Evolutionary conservation across 805 yeast genomes (phyloP), one percentile per base, ranked within the genome.

Genomic region (Wickerhamiella cacticola): DNA sequence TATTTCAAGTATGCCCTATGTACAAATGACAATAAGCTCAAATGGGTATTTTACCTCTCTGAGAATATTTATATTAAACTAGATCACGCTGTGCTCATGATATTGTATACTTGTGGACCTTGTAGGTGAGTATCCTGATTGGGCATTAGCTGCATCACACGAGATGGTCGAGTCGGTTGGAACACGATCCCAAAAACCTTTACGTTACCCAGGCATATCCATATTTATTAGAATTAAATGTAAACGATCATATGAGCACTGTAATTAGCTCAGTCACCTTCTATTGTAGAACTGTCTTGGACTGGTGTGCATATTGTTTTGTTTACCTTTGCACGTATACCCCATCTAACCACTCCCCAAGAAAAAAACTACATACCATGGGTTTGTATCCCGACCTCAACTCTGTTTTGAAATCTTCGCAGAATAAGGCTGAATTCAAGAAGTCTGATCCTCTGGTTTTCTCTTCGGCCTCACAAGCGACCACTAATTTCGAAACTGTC

Each of bases 401-500:
- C 35, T 15, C 21, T 15, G 13, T n/a, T 7, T 10, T 16, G 22
- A 16, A 6, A 9, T 36, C 8, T 22, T 5, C 38, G 3, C 6
- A 33, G 39, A n/a, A 24, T 26, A 18, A 21, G 28, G 28, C 36
- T 5, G 36, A 39, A 13, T 21, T 36, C 3, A 36, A 36, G 13
- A n/a, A 4, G 8, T 23, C 26, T 10, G 28, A 15, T n/a, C 19
- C n/a, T 15, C 51, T 56, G 12, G 25, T 41, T 9, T 55, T 52
- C 26, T 52, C 58, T 3, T 21, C 40, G 5, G 59, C 55, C 6
- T 52, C 46, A 50, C 51, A 41, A 21, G 33, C 52, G 7, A 34
- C 44, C 13, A 51, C 56, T n/a, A 62, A 59, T n/a, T 61, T 58
- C 50, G 61, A 56, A 43, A 62, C 66, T 13, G 36, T 60, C 50